Evolutionary conservation across 2,329 filamentous ascomycete species (phyloP).

Genomic region (Aspergillus luchuensis): DNA sequence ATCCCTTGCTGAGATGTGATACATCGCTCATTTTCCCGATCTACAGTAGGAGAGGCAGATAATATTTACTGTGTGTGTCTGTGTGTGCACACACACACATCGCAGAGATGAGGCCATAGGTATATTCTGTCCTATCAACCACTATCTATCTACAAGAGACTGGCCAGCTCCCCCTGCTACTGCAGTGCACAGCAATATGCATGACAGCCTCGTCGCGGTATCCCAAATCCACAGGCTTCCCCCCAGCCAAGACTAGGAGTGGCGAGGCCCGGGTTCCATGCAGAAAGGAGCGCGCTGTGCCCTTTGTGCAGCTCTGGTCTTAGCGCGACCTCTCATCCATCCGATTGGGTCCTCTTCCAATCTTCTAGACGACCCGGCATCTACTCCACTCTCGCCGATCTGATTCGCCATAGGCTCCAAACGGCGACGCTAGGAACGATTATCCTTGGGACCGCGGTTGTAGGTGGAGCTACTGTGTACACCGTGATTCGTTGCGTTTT

Average conservation of each 20-base stretch:
- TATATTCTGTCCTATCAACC: too few relatives aligned
- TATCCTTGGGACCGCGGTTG: conserved; percentile 16
- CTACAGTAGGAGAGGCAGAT: neutral
- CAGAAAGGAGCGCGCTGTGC: neutral
- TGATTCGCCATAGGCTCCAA: conserved; percentile 19
- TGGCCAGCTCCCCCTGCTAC: neutral
- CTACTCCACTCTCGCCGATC: conserved; percentile 6
- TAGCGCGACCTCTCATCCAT: conserved; percentile 15
- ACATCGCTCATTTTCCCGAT: neutral
- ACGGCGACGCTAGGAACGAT: conserved; percentile 28
- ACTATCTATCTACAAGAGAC: neutral
- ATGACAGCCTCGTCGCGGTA: neutral
- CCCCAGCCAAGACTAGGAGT: neutral
- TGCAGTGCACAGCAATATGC: neutral
- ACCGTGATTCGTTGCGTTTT: conserved; percentile 18
- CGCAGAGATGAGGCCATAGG: too few relatives aligned
- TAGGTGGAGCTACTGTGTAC: neutral
- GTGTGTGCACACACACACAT: neutral
- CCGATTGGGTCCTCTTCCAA: conserved; percentile 22
- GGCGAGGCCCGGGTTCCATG: neutral
- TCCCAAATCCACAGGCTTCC: neutral
- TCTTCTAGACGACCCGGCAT: conserved; percentile 17
- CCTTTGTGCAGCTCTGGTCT: conserved; percentile 1
- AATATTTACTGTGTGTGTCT: neutral
- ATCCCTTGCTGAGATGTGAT: neutral